Percentiles rank a stretch among this genome's conserved stretches.
These are phyloP conservation scores for Trifolium subterraneum DNA, from an alignment of 306 rosid genomes.

Conservation along the genomic window DNA sequence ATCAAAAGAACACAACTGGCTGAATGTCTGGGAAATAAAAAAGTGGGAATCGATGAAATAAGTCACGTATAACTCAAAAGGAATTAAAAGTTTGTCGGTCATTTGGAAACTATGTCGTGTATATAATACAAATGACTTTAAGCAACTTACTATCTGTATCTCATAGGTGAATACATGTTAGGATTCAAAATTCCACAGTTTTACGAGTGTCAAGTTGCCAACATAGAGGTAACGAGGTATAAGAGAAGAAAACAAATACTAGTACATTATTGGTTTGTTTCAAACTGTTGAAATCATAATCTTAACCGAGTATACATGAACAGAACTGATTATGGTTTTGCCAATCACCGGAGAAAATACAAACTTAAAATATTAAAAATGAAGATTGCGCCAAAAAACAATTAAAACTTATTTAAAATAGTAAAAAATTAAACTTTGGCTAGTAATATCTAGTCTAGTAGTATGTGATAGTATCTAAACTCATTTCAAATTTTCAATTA, in stretches of 20 bases:
- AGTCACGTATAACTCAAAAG: constrained; percentile 21
- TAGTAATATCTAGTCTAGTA: background rate
- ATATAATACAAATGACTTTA: no score
- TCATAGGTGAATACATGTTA: no score
- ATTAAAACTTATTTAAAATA: constrained; percentile 1
- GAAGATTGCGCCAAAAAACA: background rate
- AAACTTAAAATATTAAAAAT: background rate
- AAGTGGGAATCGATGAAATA: constrained; percentile 33
- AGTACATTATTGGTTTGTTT: background rate
- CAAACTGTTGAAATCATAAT: constrained; percentile 34
- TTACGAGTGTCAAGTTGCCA: no score
- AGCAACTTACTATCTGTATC: background rate
- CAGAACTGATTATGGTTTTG: constrained; percentile 2
- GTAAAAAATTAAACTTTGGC: constrained; percentile 7
- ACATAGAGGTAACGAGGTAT: constrained; percentile 1
- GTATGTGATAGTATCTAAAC: background rate
- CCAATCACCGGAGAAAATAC: background rate
- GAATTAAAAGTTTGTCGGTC: constrained; percentile 6
- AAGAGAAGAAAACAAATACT: constrained; percentile 8
- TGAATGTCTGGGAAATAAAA: constrained; percentile 75
- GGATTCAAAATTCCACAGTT: no score
- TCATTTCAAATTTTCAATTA: constrained; percentile 14
- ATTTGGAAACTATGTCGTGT: constrained; percentile 17
- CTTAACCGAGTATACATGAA: constrained; percentile 3
- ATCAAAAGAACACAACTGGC: constrained; percentile 88